These are phyloP conservation scores for Roridomyces roridus DNA, from an alignment of 768 basidiomycete genomes.

Conservation along the genomic window DNA sequence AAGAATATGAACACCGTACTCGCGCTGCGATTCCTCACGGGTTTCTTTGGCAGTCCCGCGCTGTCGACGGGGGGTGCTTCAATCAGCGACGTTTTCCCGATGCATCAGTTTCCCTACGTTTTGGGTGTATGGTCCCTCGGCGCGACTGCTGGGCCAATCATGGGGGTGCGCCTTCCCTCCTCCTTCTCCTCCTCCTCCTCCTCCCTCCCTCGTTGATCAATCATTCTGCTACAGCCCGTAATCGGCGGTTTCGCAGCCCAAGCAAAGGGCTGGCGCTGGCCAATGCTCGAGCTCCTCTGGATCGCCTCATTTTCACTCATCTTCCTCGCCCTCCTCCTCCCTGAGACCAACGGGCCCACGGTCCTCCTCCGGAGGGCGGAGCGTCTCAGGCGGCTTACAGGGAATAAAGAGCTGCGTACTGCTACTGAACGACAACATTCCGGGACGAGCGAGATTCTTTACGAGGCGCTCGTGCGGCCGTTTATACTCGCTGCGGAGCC, in stretches of 20 bases:
- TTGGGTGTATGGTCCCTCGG: conserved; percentile 17
- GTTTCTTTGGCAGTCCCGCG: conserved; percentile 38
- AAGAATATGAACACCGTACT: conserved; percentile 37
- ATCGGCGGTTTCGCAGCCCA: conserved; percentile 40
- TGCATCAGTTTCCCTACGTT: conserved; percentile 12
- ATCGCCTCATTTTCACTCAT: conserved; percentile 31
- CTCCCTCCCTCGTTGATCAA: background rate
- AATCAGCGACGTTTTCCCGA: conserved; percentile 13
- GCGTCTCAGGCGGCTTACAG: conserved; percentile 35
- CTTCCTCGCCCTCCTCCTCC: conserved; percentile 34
- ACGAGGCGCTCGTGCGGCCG: conserved; percentile 34
- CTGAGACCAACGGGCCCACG: conserved; percentile 34
- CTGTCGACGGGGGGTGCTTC: conserved; percentile 35
- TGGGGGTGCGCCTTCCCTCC: background rate
- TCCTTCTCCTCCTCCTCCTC: too few species aligned
- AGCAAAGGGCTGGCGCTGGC: conserved; percentile 39
- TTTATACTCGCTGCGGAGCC: conserved; percentile 38
- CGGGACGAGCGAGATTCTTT: conserved; percentile 25
- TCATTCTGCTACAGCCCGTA: too few species aligned
- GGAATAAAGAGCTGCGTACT: conserved; percentile 31
- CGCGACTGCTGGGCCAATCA: conserved; percentile 34
- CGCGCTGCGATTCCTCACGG: conserved; percentile 40
- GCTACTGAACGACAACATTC: conserved; percentile 26
- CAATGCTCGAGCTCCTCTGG: conserved; percentile 40
- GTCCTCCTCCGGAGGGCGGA: conserved; percentile 36